phyloP scores from a whole-genome alignment of 2,329 filamentous ascomycete genomes.

The Botrytis galanthina region DNA sequence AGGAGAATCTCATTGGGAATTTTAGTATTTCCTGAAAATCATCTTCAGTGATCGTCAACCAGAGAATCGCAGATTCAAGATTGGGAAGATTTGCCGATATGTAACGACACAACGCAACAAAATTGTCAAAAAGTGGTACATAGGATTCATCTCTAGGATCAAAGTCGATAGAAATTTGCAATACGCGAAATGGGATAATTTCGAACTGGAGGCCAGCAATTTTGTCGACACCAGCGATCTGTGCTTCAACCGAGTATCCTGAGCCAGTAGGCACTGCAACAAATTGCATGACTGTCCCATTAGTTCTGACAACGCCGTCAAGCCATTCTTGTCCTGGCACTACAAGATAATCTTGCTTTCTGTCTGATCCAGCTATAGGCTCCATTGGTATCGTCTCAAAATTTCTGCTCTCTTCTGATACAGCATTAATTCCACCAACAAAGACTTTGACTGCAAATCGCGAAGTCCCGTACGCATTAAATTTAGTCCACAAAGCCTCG shows the following conservation, averaged over 20 bases:
- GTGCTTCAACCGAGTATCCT: slow-evolving; percentile 22
- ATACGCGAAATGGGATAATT: slow-evolving; percentile 7
- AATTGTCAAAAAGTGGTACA: background rate
- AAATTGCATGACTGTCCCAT: slow-evolving; percentile 25
- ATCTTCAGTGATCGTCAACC: background rate
- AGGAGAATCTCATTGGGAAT: background rate
- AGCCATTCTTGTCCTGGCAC: slow-evolving; percentile 21
- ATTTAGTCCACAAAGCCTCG: slow-evolving; percentile 46
- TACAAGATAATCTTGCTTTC: slow-evolving; percentile 43
- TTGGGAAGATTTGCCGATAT: background rate
- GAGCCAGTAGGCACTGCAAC: slow-evolving; percentile 10
- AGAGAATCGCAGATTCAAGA: background rate
- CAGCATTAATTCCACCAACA: slow-evolving; percentile 43
- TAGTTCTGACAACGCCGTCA: slow-evolving; percentile 18
- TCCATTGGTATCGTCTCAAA: slow-evolving; percentile 22
- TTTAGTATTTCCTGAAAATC: background rate
- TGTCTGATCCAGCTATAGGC: slow-evolving; percentile 1
- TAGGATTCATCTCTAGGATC: background rate
- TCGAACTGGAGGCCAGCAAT: slow-evolving; percentile 17
- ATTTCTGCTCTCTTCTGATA: slow-evolving; percentile 38
- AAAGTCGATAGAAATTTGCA: background rate
- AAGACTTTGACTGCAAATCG: slow-evolving; percentile 43
- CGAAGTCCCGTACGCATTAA: slow-evolving; percentile 25
- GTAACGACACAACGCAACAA: background rate
- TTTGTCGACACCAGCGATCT: slow-evolving; percentile 11